Evolutionary conservation across 2,329 filamentous ascomycete genomes (phyloP), one percentile per base, ranked within the genome.

Genomic region (Exophiala calicioides): DNA sequence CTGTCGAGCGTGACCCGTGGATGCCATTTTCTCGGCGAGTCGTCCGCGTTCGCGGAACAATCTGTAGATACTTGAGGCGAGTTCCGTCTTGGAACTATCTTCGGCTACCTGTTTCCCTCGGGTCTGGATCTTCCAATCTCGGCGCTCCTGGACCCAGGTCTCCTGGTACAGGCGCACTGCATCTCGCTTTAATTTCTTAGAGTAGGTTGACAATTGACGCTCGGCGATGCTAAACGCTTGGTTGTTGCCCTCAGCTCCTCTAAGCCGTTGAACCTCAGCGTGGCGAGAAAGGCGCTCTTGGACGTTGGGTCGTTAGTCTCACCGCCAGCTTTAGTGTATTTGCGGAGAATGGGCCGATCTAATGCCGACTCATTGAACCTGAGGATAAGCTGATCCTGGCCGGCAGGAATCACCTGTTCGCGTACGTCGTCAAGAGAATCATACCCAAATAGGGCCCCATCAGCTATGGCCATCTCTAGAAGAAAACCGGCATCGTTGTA

Each of bases 221-320:
- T 27, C 12, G 24, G 24, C 24, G 24, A 12, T 12, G 24, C 24
- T 27, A 27, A 27, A 16, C 20, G 32, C 5, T 18, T 34, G 8
- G 10, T 34, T 16, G 32, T 5, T 34, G 6, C 15, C 20, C 36
- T 53, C 31, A 5, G 46, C 44, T 18, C 38, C 32, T 6, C 21
- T 12, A 4, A 42, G 42, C 4, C 27, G 32, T 3, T 20, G 7
- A 45, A 53, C 46, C 30, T 13, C 12, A 45, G 32, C 18, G 53
- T 55, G 18, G 27, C 21, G 16, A 13, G 13, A 23, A 53, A 55
- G 9, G 41, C 20, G 20, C 3, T 35, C 19, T 21, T 40, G n/a
- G 49, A 37, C 45, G 53, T 55, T 2, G 52, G 49, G 2, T 55
- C 42, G 26, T 46, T 27, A 4, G 33, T 53, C 10, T 52, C 45